Base-by-base conservation (phyloP, 2,329 filamentous ascomycete genomes). In the Botrytis elliptica region DNA sequence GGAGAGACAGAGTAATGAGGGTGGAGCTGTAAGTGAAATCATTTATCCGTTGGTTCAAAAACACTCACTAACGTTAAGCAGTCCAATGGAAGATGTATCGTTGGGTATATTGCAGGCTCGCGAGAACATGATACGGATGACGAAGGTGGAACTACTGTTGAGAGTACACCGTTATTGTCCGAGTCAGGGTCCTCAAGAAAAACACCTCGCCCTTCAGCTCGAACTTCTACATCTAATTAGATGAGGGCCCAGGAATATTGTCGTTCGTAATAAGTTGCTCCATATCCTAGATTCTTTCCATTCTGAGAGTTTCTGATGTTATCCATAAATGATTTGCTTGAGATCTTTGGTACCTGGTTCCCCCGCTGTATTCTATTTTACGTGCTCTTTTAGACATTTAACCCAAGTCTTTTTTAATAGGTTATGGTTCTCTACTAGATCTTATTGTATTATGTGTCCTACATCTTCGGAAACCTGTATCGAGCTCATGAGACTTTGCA, bases 101-200 rank as follows among this genome's bases (percentile, higher is more conserved):
- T 74, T 44, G 73, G 75, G 38, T 76, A 76, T 64, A 74, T 74
- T 44, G 60, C 72, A 52, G 71, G 66, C 36, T 36, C 62, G 55
- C 68, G 70, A 49, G 63, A 64, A 52, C 57, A 75, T 14, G 73
- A 75, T 29, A 76, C 71, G 16, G 76, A 76, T 65, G 76, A 77
- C 65, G 76, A 77, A 52, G 76, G 75, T 22, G 74, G 73, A 20
- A 65, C 73, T 8, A 55, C 71, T 1, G 74, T 75, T 33, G 75
- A 75, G 52, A 73, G 46, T 20, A 75, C 73, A 29, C 74, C 73
- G 46, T 42, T 74, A 38, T 46, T 70, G 25, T 52, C 62, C 8
- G 74, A 64, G 20, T 74, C 71, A 29, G 62, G 67, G 10, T 59
- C 71, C 25, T 20, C 64, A 69, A 52, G 59, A 33, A 69, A 70